phyloP scores from a whole-genome alignment of 1,139 yeast genomes.

The Hyphopichia pseudoburtonii region DNA sequence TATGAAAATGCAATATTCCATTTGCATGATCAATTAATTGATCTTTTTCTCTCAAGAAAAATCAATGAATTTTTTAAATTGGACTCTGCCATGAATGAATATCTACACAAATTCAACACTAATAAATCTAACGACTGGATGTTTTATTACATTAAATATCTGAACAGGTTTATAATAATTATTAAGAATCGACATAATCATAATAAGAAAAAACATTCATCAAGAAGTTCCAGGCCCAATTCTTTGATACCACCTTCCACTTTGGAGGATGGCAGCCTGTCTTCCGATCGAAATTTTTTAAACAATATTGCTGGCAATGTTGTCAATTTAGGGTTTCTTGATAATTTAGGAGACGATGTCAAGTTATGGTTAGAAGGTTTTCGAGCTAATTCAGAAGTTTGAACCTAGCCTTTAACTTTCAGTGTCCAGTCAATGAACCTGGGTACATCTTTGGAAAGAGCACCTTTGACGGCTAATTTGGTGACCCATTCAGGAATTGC shows the following conservation, averaged over 20 bases:
- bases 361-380: conserved; percentile 40
- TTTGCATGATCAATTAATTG: conserved; percentile 41
- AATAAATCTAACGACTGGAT: conserved; percentile 44
- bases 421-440: conserved; percentile 51
- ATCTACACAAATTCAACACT: conserved; percentile 44
- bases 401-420: background rate
- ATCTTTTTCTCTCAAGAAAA: conserved; percentile 29
- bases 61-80: conserved; percentile 22
- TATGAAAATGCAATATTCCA: conserved; percentile 33
- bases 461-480: conserved; percentile 52
- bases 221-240: background rate
- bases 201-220: conserved; percentile 8
- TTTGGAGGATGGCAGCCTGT: conserved; percentile 2
- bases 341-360: conserved; percentile 47
- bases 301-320: conserved; percentile 23
- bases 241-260: background rate
- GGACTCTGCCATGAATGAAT: conserved; percentile 27
- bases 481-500: conserved; percentile 64
- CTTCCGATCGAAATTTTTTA: conserved; percentile 7
- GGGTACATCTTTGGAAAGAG: conserved; percentile 69
- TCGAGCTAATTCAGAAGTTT: conserved; percentile 20
- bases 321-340: conserved; percentile 37
- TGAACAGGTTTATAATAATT: conserved; percentile 32
- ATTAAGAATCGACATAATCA: conserved; percentile 37
- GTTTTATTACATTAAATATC: conserved; percentile 38